These are phyloP conservation scores for Cryphonectria carpinicola DNA, from an alignment of 2,329 filamentous ascomycete genomes.

Conservation along the genomic window DNA sequence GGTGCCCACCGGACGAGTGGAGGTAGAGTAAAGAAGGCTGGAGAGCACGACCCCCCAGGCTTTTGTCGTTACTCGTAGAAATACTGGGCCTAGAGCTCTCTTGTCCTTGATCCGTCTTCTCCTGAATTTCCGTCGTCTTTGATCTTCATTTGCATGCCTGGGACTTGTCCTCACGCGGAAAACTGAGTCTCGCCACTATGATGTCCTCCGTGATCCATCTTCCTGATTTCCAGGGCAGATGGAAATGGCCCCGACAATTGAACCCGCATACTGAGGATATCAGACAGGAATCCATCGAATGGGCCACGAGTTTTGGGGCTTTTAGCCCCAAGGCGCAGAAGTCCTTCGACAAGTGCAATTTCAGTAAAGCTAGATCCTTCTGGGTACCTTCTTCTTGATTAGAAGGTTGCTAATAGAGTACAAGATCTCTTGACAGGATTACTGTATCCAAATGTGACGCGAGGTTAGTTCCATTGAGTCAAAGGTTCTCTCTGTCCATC, in stretches of 20 bases:
- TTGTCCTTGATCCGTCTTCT: not conserved
- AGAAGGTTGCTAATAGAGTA: not conserved
- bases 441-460: slow-evolving; percentile 25
- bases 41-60: not conserved
- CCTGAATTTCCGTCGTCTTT: not conserved
- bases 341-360: slow-evolving; percentile 32
- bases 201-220: slow-evolving; percentile 15
- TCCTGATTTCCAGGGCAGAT: slow-evolving; percentile 26
- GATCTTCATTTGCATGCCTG: not conserved
- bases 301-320: slow-evolving; percentile 30
- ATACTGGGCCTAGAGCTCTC: not conserved
- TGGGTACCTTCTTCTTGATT: too few relatives aligned
- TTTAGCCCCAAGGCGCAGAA: slow-evolving; percentile 30
- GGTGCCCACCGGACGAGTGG: not conserved
- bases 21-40: not conserved
- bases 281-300: slow-evolving; percentile 24
- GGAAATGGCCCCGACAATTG: slow-evolving; percentile 30
- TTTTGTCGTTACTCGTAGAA: not conserved
- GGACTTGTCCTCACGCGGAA: not conserved
- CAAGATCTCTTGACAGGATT: slow-evolving; percentile 29
- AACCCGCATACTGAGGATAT: slow-evolving; percentile 27
- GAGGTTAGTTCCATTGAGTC: slow-evolving; percentile 14
- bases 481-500: too few relatives aligned
- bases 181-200: not conserved
- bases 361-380: slow-evolving; percentile 21